Evolutionary conservation across 2,329 filamentous ascomycete genomes (phyloP), one percentile per base, ranked within the genome.

Genomic region (Hypoxylon sp.): DNA sequence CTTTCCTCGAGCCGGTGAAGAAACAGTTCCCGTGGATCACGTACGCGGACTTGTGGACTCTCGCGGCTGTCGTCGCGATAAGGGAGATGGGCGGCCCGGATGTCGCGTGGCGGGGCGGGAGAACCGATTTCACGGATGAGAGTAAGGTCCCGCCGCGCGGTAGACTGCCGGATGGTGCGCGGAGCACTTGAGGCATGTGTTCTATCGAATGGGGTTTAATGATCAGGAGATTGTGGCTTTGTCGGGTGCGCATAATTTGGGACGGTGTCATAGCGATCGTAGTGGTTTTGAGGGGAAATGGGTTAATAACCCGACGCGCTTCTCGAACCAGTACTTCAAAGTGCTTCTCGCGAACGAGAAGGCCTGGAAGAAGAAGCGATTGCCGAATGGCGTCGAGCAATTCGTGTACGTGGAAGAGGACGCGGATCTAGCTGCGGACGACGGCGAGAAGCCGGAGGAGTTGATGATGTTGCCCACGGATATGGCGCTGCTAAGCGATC

Each of bases 181-280:
- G 65, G 88, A 89, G 75, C 95, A 98, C 81, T 86, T 98, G 74
- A 90, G 95, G 74, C 87, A 87, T 81, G 93, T 98, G 82, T 98
- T 98, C 81, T 87, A 89, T 78, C 92, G 95, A 77, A 98, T 97
- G 95, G 94, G 95, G 71, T 98, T 97, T 85, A 89, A 93, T 80
- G 95, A 98, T 82, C 91, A 90, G 75, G 94, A 97, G 82, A 97
- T 97, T 78, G 94, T 97, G 41, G 95, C 95, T 30, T 87, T 98
- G 60, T 87, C 86, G 21, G 94, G 93, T 71, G 93, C 91, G 47
- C 93, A 97, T 82, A 91, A 91, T 63, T 87, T 97, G 19, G 94
- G 94, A 61, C 91, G 94, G 70, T 96, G 92, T 69, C 74, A 77
- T 57, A 39, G 45, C 34, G 73, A 75, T 58, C 67, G 74, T 48